Evolutionary conservation across 495 filamentous ascomycete species (phyloP).

Genomic region (Endocarpon pusillum): DNA sequence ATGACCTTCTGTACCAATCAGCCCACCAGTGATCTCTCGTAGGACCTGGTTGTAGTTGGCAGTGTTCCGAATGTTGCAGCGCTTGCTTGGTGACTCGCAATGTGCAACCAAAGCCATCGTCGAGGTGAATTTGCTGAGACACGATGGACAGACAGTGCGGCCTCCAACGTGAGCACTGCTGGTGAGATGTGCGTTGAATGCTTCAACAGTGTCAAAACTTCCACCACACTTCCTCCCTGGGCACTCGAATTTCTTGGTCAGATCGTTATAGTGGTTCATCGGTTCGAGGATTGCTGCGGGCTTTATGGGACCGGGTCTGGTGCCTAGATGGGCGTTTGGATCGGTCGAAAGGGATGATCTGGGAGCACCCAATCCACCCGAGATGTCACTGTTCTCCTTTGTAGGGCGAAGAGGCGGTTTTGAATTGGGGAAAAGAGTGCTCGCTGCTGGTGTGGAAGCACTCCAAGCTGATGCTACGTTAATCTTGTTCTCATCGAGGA

Average conservation of each 20-base stretch:
- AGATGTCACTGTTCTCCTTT: neutral
- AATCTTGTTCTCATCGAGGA: no score
- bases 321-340: no score
- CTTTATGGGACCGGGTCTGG: no score
- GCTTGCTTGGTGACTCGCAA: slow-evolving; percentile 24
- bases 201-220: slow-evolving; percentile 3
- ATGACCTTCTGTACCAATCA: slow-evolving; percentile 18
- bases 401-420: neutral
- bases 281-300: no score
- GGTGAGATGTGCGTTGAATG: slow-evolving; percentile 12
- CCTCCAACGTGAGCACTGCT: slow-evolving; percentile 6
- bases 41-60: slow-evolving; percentile 23
- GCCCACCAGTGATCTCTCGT: slow-evolving; percentile 31
- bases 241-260: slow-evolving; percentile 6
- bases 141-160: slow-evolving; percentile 22
- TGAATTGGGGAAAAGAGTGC: no score
- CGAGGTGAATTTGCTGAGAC: slow-evolving; percentile 26
- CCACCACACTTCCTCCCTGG: slow-evolving; percentile 8
- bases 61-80: slow-evolving; percentile 25
- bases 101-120: slow-evolving; percentile 29
- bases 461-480: no score
- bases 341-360: no score
- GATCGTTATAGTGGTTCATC: slow-evolving; percentile 1
- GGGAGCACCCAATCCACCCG: no score
- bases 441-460: no score